phyloP scores from a whole-genome alignment of 495 filamentous ascomycete genomes.

The Hypoxylon cercidicola region DNA sequence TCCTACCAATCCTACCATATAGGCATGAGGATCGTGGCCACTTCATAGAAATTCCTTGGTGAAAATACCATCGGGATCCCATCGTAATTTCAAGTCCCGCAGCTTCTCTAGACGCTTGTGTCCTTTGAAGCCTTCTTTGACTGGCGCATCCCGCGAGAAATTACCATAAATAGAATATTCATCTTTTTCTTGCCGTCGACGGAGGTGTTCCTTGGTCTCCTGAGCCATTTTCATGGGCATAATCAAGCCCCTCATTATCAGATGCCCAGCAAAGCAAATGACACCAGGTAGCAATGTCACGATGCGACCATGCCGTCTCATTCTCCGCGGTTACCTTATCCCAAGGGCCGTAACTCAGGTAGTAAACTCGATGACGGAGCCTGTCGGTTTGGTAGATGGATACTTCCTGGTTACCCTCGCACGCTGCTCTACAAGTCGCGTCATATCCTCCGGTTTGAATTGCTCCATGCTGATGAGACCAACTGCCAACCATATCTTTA shows the following conservation, averaged over 20 bases:
- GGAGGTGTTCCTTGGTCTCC: conserved; percentile 7
- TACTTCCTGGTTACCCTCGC: conserved; percentile 2
- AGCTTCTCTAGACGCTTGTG: conserved; percentile 12
- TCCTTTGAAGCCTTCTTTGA: conserved; percentile 22
- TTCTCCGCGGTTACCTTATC: conserved; percentile 4
- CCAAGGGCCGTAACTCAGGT: conserved; percentile 8
- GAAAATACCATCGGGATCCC: conserved; percentile 32
- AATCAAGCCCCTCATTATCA: conserved; percentile 8
- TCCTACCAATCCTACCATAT: too few species aligned
- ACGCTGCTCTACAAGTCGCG: conserved; percentile 10
- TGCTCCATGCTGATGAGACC: conserved; percentile 11
- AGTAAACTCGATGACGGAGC: conserved; percentile 9
- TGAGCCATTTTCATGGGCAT: conserved; percentile 11
- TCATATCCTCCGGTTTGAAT: conserved; percentile 15
- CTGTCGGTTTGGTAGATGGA: conserved; percentile 3
- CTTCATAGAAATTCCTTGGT: conserved; percentile 21
- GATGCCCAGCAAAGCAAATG: conserved; percentile 7
- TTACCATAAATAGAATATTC: conserved; percentile 20
- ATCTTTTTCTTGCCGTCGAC: background rate
- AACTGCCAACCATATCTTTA: conserved; percentile 12
- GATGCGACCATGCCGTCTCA: conserved; percentile 19
- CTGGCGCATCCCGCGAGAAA: conserved; percentile 13
- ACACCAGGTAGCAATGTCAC: conserved; percentile 14
- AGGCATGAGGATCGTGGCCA: background rate
- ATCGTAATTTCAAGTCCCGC: conserved; percentile 17